A percentile compares a stretch with the other conserved stretches of the same genome.
phyloP scores from a whole-genome alignment of 1,284 basidiomycete genomes.

The Hymenochaete sp. region DNA sequence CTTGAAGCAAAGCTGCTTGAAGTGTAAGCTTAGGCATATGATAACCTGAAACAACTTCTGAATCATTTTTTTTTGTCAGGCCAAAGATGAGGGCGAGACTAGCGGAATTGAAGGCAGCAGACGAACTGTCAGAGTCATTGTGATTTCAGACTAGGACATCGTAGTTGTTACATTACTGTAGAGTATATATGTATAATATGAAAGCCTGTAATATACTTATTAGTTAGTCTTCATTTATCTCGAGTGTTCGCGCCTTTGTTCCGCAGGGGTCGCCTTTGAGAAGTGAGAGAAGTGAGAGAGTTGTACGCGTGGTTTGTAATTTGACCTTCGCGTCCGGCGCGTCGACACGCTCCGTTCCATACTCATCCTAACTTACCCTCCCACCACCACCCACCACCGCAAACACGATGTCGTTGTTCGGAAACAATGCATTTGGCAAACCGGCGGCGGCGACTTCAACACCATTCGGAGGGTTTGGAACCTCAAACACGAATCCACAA shows the following conservation, averaged over 20 bases:
- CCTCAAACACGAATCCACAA: constrained; percentile 4
- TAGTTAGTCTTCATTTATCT: neutral
- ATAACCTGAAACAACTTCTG: neutral
- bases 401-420: constrained; percentile 10
- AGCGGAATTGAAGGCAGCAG: constrained; percentile 33
- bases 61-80: constrained; percentile 21
- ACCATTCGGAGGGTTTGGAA: constrained; percentile 14
- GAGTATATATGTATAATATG: neutral
- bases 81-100: constrained; percentile 43
- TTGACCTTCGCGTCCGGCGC: neutral
- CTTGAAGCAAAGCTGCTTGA: constrained; percentile 74
- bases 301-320: neutral
- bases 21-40: constrained; percentile 44
- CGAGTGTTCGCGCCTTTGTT: no score
- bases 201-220: neutral
- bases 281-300: constrained; percentile 1
- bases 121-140: no score
- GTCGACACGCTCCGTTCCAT: neutral
- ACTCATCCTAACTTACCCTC: neutral
- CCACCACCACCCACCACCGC: no score
- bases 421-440: constrained; percentile 11
- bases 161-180: constrained; percentile 2
- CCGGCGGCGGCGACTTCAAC: constrained; percentile 1
- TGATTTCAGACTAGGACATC: no score
- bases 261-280: no score